Percentiles rank a stretch among this genome's conserved stretches.
Evolutionary conservation across 495 filamentous ascomycete species (phyloP).

Genomic region (Cryomyces antarcticus): DNA sequence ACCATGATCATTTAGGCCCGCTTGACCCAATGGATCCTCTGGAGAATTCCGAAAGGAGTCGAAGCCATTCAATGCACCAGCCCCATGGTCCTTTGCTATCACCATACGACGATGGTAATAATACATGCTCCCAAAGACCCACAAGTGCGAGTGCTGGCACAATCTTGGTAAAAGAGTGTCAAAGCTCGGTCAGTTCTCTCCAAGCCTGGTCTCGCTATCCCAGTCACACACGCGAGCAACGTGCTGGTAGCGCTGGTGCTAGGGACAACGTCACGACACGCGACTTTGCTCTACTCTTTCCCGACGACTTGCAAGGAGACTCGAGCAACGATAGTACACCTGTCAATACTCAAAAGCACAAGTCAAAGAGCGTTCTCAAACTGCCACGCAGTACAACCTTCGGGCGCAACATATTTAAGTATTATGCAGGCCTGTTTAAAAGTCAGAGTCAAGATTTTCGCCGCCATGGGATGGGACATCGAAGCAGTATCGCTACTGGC

Average conservation of each 20-base stretch:
- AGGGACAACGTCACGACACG: slow-evolving; percentile 7
- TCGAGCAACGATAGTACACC: not conserved
- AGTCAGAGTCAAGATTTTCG: slow-evolving; percentile 1
- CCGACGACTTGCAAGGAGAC: not conserved
- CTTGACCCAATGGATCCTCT: not conserved
- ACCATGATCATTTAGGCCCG: not conserved
- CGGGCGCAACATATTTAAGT: slow-evolving; percentile 1
- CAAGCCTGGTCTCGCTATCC: slow-evolving; percentile 9
- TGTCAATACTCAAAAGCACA: not conserved
- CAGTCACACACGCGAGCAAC: slow-evolving; percentile 7
- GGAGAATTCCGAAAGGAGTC: too few species aligned
- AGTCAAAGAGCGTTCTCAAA: slow-evolving; percentile 1
- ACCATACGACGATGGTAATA: too few species aligned
- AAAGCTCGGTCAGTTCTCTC: not conserved
- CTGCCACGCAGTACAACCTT: slow-evolving; percentile 5
- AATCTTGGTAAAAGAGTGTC: not conserved
- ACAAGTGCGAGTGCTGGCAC: not conserved
- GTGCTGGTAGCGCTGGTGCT: slow-evolving; percentile 7
- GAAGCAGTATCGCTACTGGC: slow-evolving; percentile 7
- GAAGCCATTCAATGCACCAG: too few species aligned
- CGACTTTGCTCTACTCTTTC: slow-evolving; percentile 6
- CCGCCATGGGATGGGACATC: not conserved
- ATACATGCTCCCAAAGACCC: not conserved
- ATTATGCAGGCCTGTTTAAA: slow-evolving; percentile 1
- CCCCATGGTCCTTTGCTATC: too few species aligned